phyloP scores from a whole-genome alignment of 1,284 basidiomycete genomes.

The Flammula alnicola region DNA sequence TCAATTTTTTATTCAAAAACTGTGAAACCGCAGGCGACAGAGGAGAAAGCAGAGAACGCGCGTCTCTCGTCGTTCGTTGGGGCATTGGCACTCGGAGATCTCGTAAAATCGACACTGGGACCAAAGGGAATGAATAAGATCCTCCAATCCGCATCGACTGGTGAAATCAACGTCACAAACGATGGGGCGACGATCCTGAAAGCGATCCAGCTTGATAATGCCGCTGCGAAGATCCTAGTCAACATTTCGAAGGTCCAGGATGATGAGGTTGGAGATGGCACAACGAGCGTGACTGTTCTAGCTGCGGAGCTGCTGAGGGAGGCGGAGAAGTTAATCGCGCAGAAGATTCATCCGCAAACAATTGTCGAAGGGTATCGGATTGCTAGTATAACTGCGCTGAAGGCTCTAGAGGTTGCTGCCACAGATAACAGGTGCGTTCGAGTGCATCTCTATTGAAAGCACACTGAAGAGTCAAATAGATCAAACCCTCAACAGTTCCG shows the following conservation, averaged over 20 bases:
- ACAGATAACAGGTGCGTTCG: conserved; percentile 80
- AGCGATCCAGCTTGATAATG: conserved; percentile 96
- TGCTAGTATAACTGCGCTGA: conserved; percentile 85
- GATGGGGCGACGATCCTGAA: conserved; percentile 99
- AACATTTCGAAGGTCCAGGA: conserved; percentile 99
- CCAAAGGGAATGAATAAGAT: conserved; percentile 99
- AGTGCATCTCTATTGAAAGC: background rate
- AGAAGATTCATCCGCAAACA: conserved; percentile 98
- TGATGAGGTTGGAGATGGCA: conserved; percentile 98
- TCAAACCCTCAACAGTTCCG: conserved; percentile 80
- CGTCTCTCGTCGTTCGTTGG: conserved; percentile 98
- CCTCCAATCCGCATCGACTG: conserved; percentile 88
- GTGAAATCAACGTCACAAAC: conserved; percentile 97
- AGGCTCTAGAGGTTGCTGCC: conserved; percentile 83
- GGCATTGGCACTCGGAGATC: conserved; percentile 94
- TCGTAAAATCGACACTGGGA: conserved; percentile 97
- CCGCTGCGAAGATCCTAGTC: conserved; percentile 98
- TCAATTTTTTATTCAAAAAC: background rate
- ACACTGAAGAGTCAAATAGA: conserved; percentile 42
- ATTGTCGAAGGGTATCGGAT: conserved; percentile 98
- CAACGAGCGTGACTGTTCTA: conserved; percentile 93
- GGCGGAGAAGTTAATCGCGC: conserved; percentile 93
- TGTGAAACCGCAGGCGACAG: conserved; percentile 74
- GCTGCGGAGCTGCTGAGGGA: conserved; percentile 93
- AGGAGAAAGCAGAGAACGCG: conserved; percentile 98